Percentiles rank a stretch among this genome's conserved stretches.
Conservation (phyloP, 352 stramenopile genomes). For the Pythium apleroticum region DNA sequence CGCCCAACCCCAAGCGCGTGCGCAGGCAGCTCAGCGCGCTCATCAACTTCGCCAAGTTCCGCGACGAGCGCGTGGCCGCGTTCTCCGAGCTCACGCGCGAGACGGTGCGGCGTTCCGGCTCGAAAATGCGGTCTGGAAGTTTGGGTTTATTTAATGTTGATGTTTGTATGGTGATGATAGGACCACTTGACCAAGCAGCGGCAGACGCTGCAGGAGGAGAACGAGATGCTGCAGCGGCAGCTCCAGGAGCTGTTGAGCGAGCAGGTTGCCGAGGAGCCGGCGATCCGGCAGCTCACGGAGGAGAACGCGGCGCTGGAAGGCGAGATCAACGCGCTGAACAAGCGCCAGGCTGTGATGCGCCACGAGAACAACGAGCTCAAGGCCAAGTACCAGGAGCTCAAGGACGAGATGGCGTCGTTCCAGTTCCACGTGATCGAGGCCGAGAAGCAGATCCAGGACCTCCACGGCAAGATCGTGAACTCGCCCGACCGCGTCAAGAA, state of each 20-base stretch:
- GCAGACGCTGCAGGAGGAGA: constrained; percentile 57
- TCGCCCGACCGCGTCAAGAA: constrained; percentile 86
- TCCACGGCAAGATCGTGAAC: constrained; percentile 88
- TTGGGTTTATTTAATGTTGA: not conserved
- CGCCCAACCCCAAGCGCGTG: constrained; percentile 89
- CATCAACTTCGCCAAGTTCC: constrained; percentile 98
- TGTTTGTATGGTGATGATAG: constrained; percentile 17
- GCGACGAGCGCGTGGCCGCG: constrained; percentile 89
- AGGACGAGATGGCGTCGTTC: constrained; percentile 67
- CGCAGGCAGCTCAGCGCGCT: constrained; percentile 92
- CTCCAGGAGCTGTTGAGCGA: constrained; percentile 60
- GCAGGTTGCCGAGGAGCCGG: constrained; percentile 53
- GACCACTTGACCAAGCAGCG: constrained; percentile 52
- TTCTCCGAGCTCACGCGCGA: constrained; percentile 55
- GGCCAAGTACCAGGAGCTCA: constrained; percentile 69
- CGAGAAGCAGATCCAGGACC: constrained; percentile 71
- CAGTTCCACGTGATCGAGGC: constrained; percentile 85
- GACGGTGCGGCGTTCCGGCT: constrained; percentile 26
- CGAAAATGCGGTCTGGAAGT: not conserved
- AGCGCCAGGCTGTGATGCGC: constrained; percentile 83
- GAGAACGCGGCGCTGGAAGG: constrained; percentile 85
- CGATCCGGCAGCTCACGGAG: constrained; percentile 56
- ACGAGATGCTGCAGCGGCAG: constrained; percentile 56
- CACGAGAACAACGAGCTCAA: constrained; percentile 86
- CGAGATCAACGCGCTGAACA: constrained; percentile 91